Conservation (phyloP, 768 basidiomycete species). For the Pleurotus djamor region DNA sequence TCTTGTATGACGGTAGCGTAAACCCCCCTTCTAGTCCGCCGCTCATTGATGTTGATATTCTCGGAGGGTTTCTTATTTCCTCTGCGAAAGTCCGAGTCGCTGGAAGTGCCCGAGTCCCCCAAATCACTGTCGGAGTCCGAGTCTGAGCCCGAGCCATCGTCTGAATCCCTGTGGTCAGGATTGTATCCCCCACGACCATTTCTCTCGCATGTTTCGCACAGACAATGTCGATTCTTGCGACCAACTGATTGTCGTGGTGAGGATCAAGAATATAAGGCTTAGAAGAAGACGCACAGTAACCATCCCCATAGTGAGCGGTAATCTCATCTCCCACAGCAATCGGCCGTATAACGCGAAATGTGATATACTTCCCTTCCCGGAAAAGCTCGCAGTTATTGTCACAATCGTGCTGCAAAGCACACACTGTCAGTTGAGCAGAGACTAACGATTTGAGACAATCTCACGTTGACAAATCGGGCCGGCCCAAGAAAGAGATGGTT, state of each 20-base stretch:
- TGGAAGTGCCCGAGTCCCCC: slow-evolving; percentile 29
- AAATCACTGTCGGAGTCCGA: slow-evolving; percentile 47
- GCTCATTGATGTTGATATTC: slow-evolving; percentile 77
- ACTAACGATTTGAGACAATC: slow-evolving; percentile 20
- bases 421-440: slow-evolving; percentile 11
- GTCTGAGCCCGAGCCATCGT: slow-evolving; percentile 44
- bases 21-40: slow-evolving; percentile 79
- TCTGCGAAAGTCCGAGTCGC: slow-evolving; percentile 38
- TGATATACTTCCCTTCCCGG: slow-evolving; percentile 87
- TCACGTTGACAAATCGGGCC: slow-evolving; percentile 89
- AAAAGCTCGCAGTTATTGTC: slow-evolving; percentile 88
- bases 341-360: slow-evolving; percentile 78
- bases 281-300: slow-evolving; percentile 66
- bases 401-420: slow-evolving; percentile 72
- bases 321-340: slow-evolving; percentile 85
- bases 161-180: slow-evolving; percentile 49
- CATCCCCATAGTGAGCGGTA: slow-evolving; percentile 88
- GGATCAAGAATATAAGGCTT: too few species aligned
- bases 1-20: slow-evolving; percentile 68
- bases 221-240: slow-evolving; percentile 68
- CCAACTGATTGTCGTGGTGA: slow-evolving; percentile 41
- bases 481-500: slow-evolving; percentile 90
- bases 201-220: slow-evolving; percentile 87
- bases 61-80: slow-evolving; percentile 31
- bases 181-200: slow-evolving; percentile 74